A percentile compares a stretch with the other conserved stretches of the same genome.
phyloP scores from a whole-genome alignment of 345 rosid genomes.

The Isatis tinctoria region DNA sequence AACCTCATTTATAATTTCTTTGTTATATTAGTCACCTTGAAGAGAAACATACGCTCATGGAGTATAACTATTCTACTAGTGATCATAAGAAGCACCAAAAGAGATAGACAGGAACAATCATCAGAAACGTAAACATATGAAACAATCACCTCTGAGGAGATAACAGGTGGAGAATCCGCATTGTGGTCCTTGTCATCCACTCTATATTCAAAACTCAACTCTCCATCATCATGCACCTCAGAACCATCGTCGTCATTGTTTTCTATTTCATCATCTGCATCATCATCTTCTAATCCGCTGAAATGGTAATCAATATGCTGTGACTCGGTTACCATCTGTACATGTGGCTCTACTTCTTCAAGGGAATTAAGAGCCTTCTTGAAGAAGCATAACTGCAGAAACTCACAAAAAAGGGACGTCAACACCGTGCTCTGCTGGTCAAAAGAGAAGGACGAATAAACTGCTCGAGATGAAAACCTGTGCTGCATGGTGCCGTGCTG shows the following conservation, averaged over 20 bases:
- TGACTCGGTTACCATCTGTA: slow-evolving; percentile 55
- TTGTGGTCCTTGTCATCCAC: slow-evolving; percentile 47
- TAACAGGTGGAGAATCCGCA: slow-evolving; percentile 38
- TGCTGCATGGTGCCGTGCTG: slow-evolving; percentile 97
- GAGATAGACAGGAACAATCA: background rate
- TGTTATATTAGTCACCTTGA: background rate
- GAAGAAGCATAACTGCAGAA: slow-evolving; percentile 71
- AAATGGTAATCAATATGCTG: slow-evolving; percentile 93
- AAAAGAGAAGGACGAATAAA: slow-evolving; percentile 7
- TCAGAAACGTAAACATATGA: slow-evolving; percentile 9
- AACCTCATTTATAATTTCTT: background rate
- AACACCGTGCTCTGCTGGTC: slow-evolving; percentile 3
- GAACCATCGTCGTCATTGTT: slow-evolving; percentile 44
- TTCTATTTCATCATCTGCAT: slow-evolving; percentile 45
- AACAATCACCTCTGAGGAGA: slow-evolving; percentile 62
- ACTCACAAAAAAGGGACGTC: slow-evolving; percentile 4
- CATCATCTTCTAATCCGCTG: slow-evolving; percentile 69
- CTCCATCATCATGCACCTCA: slow-evolving; percentile 60
- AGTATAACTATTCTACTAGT: background rate
- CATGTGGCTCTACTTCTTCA: slow-evolving; percentile 78
- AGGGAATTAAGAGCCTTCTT: slow-evolving; percentile 78
- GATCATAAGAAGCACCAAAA: background rate
- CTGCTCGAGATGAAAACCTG: slow-evolving; percentile 55
- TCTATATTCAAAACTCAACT: slow-evolving; percentile 75
- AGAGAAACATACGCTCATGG: background rate